Evolutionary conservation across 306 rosid species (phyloP), one percentile per base, ranked within the genome.

Genomic region (Cucurbita moschata): DNA sequence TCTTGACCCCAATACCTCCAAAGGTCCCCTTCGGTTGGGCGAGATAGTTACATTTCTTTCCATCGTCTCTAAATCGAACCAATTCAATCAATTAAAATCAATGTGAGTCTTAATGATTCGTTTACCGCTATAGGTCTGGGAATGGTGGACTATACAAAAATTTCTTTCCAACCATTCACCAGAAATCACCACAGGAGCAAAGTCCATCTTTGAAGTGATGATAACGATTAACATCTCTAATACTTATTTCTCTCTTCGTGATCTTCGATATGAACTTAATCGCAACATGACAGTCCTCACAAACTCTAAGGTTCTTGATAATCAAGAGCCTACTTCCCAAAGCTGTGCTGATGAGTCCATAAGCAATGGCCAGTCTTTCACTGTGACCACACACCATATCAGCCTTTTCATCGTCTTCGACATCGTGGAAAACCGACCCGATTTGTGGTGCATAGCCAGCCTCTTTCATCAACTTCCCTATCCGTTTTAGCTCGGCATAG

Each of bases 301-400:
- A 90, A 50, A 88, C 79, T 68, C 88, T 78, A 38, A 90, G 85
- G 66, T 90, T 90, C 77, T 90, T 90, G 9, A 88, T 90, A 79
- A 86, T 88, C 80, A 90, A 81, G 71, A 90, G 89, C 77, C 86
- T 67, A 44, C 88, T 83, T 79, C 94, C 87, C 8, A 79, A 77
- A 13, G 52, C 54, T 70, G 94, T 90, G 79, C 82, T 86, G 35
- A 90, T 90, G 73, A 90, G 87, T 71, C 96, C 96, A 83, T 82
- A 90, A 60, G 90, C 94, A 85, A 90, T 83, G 50, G 96, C 96
- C 39, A 88, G 78, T 76, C 96, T 90, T 81, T 90, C 94, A 77
- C 91, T 86, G 64, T 90, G 96, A 78, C 85, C 74, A 61, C 90
- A 86, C 35, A 88, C 90, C 88, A 88, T 86, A 39, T 55, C 73